Conservation (phyloP, 2,329 filamentous ascomycete genomes). For the Fusarium sp. region DNA sequence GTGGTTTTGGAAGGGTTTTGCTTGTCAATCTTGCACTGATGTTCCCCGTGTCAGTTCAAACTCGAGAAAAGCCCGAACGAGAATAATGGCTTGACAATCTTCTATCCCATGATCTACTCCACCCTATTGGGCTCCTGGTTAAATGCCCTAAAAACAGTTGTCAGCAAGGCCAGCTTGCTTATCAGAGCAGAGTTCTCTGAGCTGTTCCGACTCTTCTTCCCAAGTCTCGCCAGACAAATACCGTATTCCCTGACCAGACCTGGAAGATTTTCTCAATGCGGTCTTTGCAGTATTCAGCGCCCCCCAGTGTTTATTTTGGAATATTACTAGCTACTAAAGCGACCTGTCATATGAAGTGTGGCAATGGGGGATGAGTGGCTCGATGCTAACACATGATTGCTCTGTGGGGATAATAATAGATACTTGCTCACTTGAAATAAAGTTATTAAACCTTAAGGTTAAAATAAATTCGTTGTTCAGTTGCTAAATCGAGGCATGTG, state of each 20-base stretch:
- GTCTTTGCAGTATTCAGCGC: background rate
- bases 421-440: background rate
- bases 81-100: background rate
- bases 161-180: background rate
- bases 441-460: background rate
- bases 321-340: background rate
- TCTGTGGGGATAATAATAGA: background rate
- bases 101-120: background rate
- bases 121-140: background rate
- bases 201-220: background rate
- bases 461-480: background rate
- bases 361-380: background rate
- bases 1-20: background rate
- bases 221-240: background rate
- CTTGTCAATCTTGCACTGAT: background rate
- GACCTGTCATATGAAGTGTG: background rate
- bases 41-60: background rate
- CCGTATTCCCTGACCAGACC: background rate
- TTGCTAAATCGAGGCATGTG: background rate
- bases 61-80: background rate
- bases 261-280: background rate
- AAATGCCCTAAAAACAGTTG: background rate
- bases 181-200: background rate
- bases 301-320: background rate
- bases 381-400: background rate